Percentiles rank a stretch among this genome's conserved stretches.
Conservation (phyloP, 176 grass and related monocot species). For the Saccharum spontaneum region DNA sequence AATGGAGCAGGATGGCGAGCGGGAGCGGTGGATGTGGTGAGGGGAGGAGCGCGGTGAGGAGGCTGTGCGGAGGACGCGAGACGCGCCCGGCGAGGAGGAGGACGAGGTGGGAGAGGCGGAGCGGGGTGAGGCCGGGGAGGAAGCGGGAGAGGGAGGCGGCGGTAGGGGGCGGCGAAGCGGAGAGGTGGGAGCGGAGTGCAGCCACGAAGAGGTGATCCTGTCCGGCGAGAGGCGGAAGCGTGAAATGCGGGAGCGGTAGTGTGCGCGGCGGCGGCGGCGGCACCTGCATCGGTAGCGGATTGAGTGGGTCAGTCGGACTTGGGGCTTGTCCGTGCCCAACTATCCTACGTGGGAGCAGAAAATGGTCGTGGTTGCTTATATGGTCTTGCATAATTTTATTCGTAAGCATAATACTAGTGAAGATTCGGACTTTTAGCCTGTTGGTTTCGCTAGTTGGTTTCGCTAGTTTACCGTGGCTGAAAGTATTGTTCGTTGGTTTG, state of each 20-base stretch:
- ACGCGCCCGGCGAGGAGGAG: background rate
- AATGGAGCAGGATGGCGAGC: constrained; percentile 38
- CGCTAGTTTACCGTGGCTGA: too few species aligned
- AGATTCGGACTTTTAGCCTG: too few species aligned
- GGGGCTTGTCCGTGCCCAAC: too few species aligned
- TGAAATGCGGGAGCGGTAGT: constrained; percentile 65
- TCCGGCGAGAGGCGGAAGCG: constrained; percentile 52
- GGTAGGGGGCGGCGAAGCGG: constrained; percentile 20
- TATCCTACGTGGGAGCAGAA: too few species aligned
- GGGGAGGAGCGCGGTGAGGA: constrained; percentile 35
- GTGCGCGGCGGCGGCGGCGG: background rate
- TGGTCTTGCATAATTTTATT: too few species aligned
- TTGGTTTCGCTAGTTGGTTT: too few species aligned
- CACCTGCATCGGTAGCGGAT: too few species aligned
- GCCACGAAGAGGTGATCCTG: constrained; percentile 63
- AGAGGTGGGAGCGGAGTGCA: constrained; percentile 59
- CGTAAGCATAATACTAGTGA: too few species aligned
- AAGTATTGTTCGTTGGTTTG: too few species aligned
- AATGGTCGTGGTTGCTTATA: too few species aligned
- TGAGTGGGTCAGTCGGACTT: too few species aligned
- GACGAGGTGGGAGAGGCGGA: constrained; percentile 48
- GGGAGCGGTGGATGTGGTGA: constrained; percentile 33
- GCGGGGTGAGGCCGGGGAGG: constrained; percentile 30
- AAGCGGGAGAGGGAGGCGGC: constrained; percentile 36
- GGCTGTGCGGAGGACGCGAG: constrained; percentile 15